Base-by-base conservation (phyloP, 768 basidiomycete species). In the Calvatia gigantea region DNA sequence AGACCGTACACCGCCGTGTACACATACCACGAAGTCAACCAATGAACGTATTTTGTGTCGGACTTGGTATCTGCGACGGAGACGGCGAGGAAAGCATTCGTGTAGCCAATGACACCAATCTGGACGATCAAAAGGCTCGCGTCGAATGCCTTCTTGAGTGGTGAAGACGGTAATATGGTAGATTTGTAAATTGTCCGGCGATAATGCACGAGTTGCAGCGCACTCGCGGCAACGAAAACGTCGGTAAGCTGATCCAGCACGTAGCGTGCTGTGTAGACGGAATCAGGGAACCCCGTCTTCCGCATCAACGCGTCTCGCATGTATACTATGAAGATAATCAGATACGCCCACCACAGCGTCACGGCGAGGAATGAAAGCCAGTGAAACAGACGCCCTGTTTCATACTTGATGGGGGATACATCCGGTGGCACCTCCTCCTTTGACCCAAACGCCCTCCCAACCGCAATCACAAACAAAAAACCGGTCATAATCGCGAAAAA, bases 351-450 rank as follows among this genome's bases (percentile, higher is more conserved):
- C 51, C 51, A 52, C 9, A 52, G n/a, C 21, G 31, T 14, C 6
- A 44, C 41, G 8, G 42, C 29, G 11, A 52, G 21, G 38, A 52
- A 52, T 0, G 39, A 11, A 8, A 52, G 17, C 41, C 17, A 52
- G 39, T 31, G 4, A 19, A 31, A 52, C 31, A 44, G 12, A 21
- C 29, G 31, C 8, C 51, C 51, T 0, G 41, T 43, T 4, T 29
- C 39, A 15, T 52, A 52, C 25, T 44, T 52, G 3, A 32, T 42
- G 9, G 51, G 28, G 19, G 51, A 43, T 5, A 52, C 41, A 8
- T 52, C 51, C 2, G 51, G 41, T 11, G 51, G 42, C 2, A 52
- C 19, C 8, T 52, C 41, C 3, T 52, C 51, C 32, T 52, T 52
- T 12, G 11, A 17, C 8, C 51, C 51, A 15, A 29, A n/a, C 6